Base-by-base conservation (phyloP, 2,329 filamentous ascomycete species). In the Elsinoe perseae region DNA sequence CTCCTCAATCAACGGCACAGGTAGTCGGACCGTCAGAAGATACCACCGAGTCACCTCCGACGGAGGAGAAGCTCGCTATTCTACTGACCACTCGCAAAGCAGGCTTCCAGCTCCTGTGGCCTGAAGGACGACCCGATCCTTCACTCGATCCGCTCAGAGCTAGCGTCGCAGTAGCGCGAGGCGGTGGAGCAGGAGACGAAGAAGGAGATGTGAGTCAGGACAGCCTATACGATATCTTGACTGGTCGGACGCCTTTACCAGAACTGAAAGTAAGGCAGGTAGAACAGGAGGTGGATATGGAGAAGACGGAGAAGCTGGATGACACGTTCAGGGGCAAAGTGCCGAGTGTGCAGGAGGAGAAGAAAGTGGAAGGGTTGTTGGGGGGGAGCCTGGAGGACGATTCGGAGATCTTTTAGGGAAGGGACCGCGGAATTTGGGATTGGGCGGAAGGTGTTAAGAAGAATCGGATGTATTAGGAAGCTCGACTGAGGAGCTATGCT, bases 141-240 rank as follows among this genome's bases (percentile, higher is more conserved):
- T 30, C 50, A 50, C 67, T 66, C 58, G 66, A 71, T 40, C 57
- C 63, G 30, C 66, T 71, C 21, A 59, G 69, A 4, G 60, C 62
- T 2, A 68, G 69, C 56, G 57, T 58, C 16, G 32, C 55, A 9
- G 14, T 44, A 4, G 57, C 56, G 6, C 64, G 66, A 7, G 62
- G 55, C 3, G 32, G 32, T 0, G 61, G 63, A 3, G 65, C 28
- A 7, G 57, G 10, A 4, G 23, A 44, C 6, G 64, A 61, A 25
- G 63, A 70, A 9, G 70, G 66, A 27, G 69, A 73, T 4, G 68
- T 67, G 4, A 73, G 70, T 54, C 74, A 77, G 25, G 75, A 78
- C 59, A 76, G 73, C 40, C 60, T 78, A 21, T 74, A 73, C 50
- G 73, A 77, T 21, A 72, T 77, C 4, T 62, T 78, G 10, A 75